Evolutionary conservation across 2,329 filamentous ascomycete genomes (phyloP), one percentile per base, ranked within the genome.

Genomic region (Gaeumannomyces tritici): DNA sequence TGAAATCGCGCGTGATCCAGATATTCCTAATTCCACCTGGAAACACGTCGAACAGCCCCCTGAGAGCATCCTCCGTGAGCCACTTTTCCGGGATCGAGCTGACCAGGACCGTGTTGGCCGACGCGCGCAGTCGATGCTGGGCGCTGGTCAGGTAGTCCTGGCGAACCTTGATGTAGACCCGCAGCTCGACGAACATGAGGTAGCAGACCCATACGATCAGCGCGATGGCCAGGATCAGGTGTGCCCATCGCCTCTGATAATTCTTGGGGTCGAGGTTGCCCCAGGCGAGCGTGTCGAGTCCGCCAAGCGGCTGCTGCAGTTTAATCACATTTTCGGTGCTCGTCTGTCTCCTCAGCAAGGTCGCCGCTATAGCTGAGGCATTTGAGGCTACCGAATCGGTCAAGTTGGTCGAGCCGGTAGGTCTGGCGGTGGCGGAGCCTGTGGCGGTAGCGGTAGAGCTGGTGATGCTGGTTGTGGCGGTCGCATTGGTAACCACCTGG

Each of bases 121-220:
- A 98, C 24, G 95, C 95, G 57, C 91, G 86, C 24, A 99, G 83
- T 26, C 95, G 90, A 74, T 99, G 95, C 73, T 98, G 91, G 3
- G 95, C 93, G 62, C 92, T 95, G 0, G 95, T 98, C 63, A 99
- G 80, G 69, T 96, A 96, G 62, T 96, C 91, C 74, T 99, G 95
- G 65, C 95, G 89, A 60, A 99, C 84, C 68, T 96, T 92, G 73
- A 98, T 89, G 71, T 96, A 99, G 13, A 92, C 88, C 58, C 87
- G 82, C 61, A 99, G 76, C 70, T 98, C 95, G 65, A 88, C 81
- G 69, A 95, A 97, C 71, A 96, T 90, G 57, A 97, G 87, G 62
- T 85, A 88, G 73, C 92, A 96, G 15, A 96, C 88, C 84, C 93
- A 97, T 42, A 89, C 69, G 33, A 98, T 83, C 47, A 95, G 88